These are phyloP conservation scores for rapeseed (Brassica napus) DNA, from an alignment of 345 rosid species.

Conservation along the genomic window DNA sequence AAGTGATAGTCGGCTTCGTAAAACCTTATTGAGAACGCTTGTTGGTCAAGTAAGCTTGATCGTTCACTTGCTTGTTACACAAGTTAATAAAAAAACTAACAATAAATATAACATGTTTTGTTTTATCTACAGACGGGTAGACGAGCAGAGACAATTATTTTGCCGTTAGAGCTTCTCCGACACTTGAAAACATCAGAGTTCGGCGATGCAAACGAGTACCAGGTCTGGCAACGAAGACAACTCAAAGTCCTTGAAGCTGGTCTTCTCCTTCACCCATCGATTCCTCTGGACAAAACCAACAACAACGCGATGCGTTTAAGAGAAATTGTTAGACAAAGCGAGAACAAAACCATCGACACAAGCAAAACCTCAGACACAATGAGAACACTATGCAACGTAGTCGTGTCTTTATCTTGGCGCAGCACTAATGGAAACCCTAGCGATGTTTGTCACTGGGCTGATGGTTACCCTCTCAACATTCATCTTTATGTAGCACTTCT, in stretches of 20 bases:
- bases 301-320: constrained; percentile 55
- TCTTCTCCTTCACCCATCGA: constrained; percentile 67
- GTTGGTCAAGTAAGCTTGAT: constrained; percentile 79
- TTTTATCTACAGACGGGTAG: constrained; percentile 57
- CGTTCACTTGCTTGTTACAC: background rate
- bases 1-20: constrained; percentile 77
- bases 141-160: constrained; percentile 82
- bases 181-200: constrained; percentile 81
- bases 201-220: constrained; percentile 62
- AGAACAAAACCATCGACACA: constrained; percentile 56
- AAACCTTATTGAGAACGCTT: constrained; percentile 81
- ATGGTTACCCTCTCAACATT: constrained; percentile 83
- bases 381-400: constrained; percentile 64
- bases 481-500: constrained; percentile 56
- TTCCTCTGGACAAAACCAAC: constrained; percentile 67
- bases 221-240: constrained; percentile 81
- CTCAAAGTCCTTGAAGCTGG: constrained; percentile 78
- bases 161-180: constrained; percentile 87
- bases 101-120: background rate
- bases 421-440: constrained; percentile 56
- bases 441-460: constrained; percentile 94
- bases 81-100: constrained; percentile 3
- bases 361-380: constrained; percentile 71
- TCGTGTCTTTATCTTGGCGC: constrained; percentile 77
- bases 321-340: constrained; percentile 54